These are phyloP conservation scores for Didymella exigua DNA, from an alignment of 2,329 filamentous ascomycete genomes.

Conservation along the genomic window DNA sequence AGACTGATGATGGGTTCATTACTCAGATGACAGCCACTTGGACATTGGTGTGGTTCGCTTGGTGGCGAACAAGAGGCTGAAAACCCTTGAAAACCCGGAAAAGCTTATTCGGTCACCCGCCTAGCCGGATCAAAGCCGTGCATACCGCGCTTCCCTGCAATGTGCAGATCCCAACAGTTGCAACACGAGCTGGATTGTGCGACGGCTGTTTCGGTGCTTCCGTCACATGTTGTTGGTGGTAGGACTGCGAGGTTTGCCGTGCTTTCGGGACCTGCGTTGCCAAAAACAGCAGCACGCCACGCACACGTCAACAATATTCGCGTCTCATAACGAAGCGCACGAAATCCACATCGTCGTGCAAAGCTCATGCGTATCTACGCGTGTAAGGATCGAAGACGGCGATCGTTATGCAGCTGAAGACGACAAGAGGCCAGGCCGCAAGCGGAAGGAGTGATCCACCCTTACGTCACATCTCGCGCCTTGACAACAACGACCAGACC, in stretches of 20 bases:
- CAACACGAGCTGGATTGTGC: constrained; percentile 18
- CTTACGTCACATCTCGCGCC: constrained; percentile 11
- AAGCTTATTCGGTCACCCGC: constrained; percentile 31
- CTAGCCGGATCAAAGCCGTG: constrained; percentile 13
- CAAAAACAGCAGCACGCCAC: constrained; percentile 9
- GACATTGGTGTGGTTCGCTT: constrained; percentile 19
- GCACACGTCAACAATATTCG: background rate
- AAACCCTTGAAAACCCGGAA: constrained; percentile 25
- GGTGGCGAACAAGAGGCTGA: constrained; percentile 36
- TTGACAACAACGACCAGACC: background rate
- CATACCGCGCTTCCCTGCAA: constrained; percentile 9
- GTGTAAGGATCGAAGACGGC: background rate
- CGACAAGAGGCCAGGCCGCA: constrained; percentile 7
- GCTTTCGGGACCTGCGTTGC: constrained; percentile 3
- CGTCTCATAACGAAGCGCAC: background rate
- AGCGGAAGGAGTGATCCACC: constrained; percentile 4
- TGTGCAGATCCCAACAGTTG: constrained; percentile 32
- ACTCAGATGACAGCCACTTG: constrained; percentile 16
- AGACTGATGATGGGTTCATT: constrained; percentile 11
- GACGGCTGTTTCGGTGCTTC: constrained; percentile 25
- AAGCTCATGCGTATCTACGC: background rate
- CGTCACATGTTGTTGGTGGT: constrained; percentile 24
- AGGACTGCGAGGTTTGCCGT: constrained; percentile 9
- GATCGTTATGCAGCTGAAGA: constrained; percentile 9
- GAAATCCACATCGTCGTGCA: background rate